These are phyloP conservation scores for Platanthera zijinensis DNA, from an alignment of 106 monocot genomes.

Conservation along the genomic window DNA sequence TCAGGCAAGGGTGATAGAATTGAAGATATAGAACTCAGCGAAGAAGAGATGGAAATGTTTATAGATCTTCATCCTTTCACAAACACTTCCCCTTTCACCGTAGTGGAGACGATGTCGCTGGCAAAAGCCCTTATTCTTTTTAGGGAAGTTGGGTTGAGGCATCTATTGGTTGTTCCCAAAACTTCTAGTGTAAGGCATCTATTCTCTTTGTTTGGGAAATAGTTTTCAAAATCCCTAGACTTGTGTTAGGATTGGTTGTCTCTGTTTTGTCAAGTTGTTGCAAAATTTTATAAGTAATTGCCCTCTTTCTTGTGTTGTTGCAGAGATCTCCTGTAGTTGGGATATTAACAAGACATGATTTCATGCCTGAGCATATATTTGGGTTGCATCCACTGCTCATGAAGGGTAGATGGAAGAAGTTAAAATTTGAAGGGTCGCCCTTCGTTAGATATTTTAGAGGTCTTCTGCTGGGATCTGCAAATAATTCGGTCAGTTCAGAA, in stretches of 20 bases:
- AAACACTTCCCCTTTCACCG: conserved; percentile 64
- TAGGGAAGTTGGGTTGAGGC: conserved; percentile 61
- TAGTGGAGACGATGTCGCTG: conserved; percentile 68
- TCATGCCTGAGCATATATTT: conserved; percentile 63
- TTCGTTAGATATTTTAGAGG: conserved; percentile 18
- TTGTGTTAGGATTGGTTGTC: too few species aligned
- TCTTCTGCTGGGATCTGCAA: conserved; percentile 7
- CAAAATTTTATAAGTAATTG: too few species aligned
- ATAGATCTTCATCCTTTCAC: conserved; percentile 61
- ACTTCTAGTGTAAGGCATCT: conserved; percentile 36
- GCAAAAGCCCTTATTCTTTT: conserved; percentile 64
- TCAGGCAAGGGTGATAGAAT: conserved; percentile 48
- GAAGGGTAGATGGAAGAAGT: conserved; percentile 33
- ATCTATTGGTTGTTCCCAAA: conserved; percentile 56
- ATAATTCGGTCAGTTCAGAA: background rate
- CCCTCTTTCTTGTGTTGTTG: conserved; percentile 9
- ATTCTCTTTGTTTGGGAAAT: background rate
- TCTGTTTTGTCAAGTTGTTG: too few species aligned
- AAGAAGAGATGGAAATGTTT: conserved; percentile 62
- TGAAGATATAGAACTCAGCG: conserved; percentile 36
- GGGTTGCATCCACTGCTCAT: conserved; percentile 38
- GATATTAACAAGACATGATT: conserved; percentile 67
- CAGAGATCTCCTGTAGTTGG: conserved; percentile 58
- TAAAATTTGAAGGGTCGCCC: conserved; percentile 18
- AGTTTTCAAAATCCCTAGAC: too few species aligned